Evolutionary conservation across 331 rosid genomes (phyloP), one percentile per base, ranked within the genome.

Genomic region (Quercus tomentella): DNA sequence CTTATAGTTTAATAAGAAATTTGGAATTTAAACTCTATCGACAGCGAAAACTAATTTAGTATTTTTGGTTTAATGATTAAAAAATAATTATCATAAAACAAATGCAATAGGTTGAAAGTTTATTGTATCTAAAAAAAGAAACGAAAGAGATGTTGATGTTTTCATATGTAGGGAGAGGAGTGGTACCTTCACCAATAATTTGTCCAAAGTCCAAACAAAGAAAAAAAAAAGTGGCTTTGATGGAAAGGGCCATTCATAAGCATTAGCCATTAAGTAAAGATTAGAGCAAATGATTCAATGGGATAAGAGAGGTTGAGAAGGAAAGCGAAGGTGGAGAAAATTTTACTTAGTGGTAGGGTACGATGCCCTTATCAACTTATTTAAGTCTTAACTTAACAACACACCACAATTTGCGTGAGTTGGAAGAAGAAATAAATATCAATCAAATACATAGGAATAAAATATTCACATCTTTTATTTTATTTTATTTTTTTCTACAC

Each of bases 331-430:
- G 91, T 86, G 82, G 80, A 77, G 79, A 83, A 55, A 43, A 45
- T 74, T 79, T 83, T 86, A 76, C 79, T 82, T 25, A 85, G 90
- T 92, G 95, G 97, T 82, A 90, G 96, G 97, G 96, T 90, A 86
- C 86, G 80, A 83, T 86, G 88, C 93, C 97, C 97, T 92, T 89
- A 84, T 92, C 94, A 86, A 76, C 89, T 78, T 73, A 67, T 7
- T n/a, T 35, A 61, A 77, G 80, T 74, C 80, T n/a, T 73, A 60
- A 77, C 72, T 80, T 31, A 41, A 41, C 76, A 54, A 80, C 70
- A 63, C 76, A 63, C 14, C 54, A 70, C 85, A 73, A 21, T 28
- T 33, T 25, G 4, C 11, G 54, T 61, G 54, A 15, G 54, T 26
- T 71, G 26, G 56, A 45, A 49, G 12, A 77, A 26, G n/a, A 45